Conservation (phyloP, 208 protist species). For the Acanthamoeba lenticulata region DNA sequence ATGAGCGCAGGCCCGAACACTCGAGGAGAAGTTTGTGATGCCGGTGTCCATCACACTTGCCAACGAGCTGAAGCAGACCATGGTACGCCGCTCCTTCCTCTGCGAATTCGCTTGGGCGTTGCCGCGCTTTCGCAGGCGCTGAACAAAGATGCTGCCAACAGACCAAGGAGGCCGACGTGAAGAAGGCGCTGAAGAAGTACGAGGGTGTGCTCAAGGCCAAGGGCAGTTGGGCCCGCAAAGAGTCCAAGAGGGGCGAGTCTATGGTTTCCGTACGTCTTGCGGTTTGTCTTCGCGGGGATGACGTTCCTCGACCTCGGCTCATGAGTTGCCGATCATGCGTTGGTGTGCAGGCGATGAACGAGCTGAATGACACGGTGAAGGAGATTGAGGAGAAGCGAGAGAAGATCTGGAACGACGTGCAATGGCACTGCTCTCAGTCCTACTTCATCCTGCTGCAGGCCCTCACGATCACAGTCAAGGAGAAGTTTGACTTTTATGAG, state of each 20-base stretch:
- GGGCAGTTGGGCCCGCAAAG: not conserved
- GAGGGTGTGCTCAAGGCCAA: not conserved
- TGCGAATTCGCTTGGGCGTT: too few relatives aligned
- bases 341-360: slow-evolving; percentile 4
- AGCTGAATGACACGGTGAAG: slow-evolving; percentile 31
- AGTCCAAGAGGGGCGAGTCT: not conserved
- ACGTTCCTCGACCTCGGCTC: too few relatives aligned
- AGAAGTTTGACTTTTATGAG: not conserved
- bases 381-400: not conserved
- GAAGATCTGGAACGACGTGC: not conserved
- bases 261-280: not conserved
- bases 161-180: slow-evolving; percentile 10
- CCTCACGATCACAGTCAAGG: not conserved
- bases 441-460: slow-evolving; percentile 64
- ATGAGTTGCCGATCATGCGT: too few relatives aligned
- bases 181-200: slow-evolving; percentile 35
- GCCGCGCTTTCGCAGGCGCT: too few relatives aligned
- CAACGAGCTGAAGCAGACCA: not conserved
- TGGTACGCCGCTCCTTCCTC: not conserved
- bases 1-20: not conserved
- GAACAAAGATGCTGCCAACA: not conserved
- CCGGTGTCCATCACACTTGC: not conserved
- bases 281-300: not conserved
- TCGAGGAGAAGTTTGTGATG: slow-evolving; percentile 36
- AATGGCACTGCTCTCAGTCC: slow-evolving; percentile 31